Conservation (phyloP, 225 moss, liverwort and hornwort genomes). For the Neckera pumila region DNA sequence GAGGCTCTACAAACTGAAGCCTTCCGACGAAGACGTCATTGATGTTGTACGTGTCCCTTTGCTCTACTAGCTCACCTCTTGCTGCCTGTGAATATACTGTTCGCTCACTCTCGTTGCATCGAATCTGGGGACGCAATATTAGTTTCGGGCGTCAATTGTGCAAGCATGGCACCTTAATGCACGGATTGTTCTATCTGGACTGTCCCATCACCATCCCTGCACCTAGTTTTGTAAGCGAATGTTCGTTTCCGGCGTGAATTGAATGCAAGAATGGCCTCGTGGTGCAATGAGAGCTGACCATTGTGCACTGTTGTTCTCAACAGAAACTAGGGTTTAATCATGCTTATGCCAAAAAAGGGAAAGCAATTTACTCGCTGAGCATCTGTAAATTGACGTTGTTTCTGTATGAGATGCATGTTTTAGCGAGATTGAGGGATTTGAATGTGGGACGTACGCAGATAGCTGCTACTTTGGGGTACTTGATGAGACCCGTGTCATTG, state of each 20-base stretch:
- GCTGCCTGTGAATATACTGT: neutral
- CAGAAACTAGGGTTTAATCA: neutral
- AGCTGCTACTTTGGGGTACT: slow-evolving; percentile 3
- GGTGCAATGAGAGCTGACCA: neutral
- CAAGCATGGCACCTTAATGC: neutral
- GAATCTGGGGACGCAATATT: neutral
- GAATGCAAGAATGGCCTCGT: neutral
- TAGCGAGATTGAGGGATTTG: neutral
- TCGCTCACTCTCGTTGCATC: neutral
- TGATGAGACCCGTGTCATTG: slow-evolving; percentile 7
- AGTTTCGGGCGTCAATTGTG: neutral
- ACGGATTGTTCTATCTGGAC: neutral
- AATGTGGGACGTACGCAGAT: neutral
- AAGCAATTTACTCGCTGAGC: neutral
- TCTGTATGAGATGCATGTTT: too few relatives aligned
- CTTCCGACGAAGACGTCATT: slow-evolving; percentile 28
- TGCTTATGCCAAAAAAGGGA: neutral
- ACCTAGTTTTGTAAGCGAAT: neutral
- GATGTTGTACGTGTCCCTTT: slow-evolving; percentile 21
- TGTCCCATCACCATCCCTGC: neutral
- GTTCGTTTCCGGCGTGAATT: neutral
- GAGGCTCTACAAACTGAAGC: slow-evolving; percentile 8
- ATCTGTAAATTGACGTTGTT: neutral
- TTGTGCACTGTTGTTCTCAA: neutral
- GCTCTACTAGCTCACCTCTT: neutral